phyloP scores from a whole-genome alignment of 2,329 filamentous ascomycete genomes.

The Aureobasidium vineae region DNA sequence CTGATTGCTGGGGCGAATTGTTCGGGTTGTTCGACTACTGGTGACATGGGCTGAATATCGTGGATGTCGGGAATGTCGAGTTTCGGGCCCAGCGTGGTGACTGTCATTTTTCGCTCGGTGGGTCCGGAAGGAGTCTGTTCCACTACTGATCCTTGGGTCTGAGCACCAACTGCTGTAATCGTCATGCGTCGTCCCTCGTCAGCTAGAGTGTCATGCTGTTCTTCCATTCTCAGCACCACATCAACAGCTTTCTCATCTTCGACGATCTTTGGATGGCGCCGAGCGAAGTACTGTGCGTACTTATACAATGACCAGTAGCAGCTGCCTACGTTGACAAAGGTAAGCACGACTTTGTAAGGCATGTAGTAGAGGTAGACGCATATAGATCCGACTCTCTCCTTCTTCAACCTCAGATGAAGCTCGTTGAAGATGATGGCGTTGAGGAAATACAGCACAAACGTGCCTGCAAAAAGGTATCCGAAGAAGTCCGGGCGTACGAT shows the following conservation, averaged over 20 bases:
- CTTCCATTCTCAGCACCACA: conserved; percentile 28
- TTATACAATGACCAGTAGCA: conserved; percentile 37
- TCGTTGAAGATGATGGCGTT: conserved; percentile 52
- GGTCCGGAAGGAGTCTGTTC: not conserved
- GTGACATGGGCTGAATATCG: not conserved
- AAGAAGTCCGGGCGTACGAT: conserved; percentile 45
- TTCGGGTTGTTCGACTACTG: not conserved
- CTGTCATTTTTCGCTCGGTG: conserved; percentile 8
- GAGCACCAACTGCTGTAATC: conserved; percentile 27
- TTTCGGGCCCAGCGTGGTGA: conserved; percentile 3
- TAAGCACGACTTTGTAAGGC: conserved; percentile 48
- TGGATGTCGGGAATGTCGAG: not conserved
- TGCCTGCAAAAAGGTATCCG: conserved; percentile 42
- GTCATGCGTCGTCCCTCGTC: conserved; percentile 29
- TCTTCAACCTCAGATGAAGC: conserved; percentile 48
- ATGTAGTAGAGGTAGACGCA: conserved; percentile 46
- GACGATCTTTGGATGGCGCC: conserved; percentile 49
- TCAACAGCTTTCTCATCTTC: conserved; percentile 47
- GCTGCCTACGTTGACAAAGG: conserved; percentile 45
- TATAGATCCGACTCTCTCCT: conserved; percentile 44
- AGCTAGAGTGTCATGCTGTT: conserved; percentile 1
- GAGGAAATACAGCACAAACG: conserved; percentile 44
- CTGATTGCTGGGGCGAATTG: conserved; percentile 1
- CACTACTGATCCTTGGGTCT: conserved; percentile 14
- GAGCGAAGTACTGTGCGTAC: conserved; percentile 50